These are phyloP conservation scores for Microbotryum scabiosae DNA, from an alignment of 1,284 basidiomycete species.

Conservation along the genomic window DNA sequence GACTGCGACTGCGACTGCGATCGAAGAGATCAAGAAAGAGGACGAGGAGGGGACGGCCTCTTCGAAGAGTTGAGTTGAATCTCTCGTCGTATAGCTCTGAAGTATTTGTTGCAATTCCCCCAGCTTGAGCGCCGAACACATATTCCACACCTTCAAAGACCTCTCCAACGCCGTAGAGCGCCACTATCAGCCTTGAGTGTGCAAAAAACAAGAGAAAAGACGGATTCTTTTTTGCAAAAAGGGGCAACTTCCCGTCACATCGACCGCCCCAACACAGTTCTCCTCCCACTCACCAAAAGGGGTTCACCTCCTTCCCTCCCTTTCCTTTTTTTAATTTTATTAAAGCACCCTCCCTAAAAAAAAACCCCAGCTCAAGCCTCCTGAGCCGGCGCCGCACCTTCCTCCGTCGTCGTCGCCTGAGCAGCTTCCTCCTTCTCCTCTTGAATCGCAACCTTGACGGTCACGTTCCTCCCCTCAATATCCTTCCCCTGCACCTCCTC, in stretches of 20 bases:
- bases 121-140: too few species aligned
- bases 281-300: background rate
- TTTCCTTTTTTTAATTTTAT: background rate
- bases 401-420: background rate
- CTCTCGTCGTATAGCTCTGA: too few species aligned
- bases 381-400: background rate
- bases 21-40: too few species aligned
- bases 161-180: too few species aligned
- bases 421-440: conserved; percentile 2
- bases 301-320: too few species aligned
- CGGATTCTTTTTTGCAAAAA: background rate
- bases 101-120: too few species aligned
- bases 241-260: background rate
- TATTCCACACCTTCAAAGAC: too few species aligned
- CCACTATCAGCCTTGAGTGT: too few species aligned
- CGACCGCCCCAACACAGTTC: background rate
- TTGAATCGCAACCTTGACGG: conserved; percentile 32
- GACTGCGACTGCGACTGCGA: too few species aligned
- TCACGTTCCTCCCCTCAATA: conserved; percentile 72
- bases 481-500: conserved; percentile 84
- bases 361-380: background rate
- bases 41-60: too few species aligned
- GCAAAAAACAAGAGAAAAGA: background rate
- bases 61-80: too few species aligned
- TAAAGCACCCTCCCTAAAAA: background rate